These are phyloP conservation scores for Cutaneotrichosporon spelunceum DNA, from an alignment of 1,284 basidiomycete species.

Conservation along the genomic window DNA sequence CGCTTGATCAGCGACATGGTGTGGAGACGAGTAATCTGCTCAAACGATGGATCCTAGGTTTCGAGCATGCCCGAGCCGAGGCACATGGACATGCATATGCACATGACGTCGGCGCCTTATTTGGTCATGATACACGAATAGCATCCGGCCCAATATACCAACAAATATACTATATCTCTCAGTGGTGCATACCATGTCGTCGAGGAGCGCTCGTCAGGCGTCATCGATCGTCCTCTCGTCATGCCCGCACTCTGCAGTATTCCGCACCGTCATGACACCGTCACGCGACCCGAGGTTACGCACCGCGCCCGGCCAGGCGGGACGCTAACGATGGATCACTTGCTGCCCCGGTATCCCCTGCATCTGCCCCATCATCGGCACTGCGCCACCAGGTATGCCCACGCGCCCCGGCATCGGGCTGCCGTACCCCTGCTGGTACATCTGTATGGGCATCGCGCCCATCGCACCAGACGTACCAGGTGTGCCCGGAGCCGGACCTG, in stretches of 20 bases:
- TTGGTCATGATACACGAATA: not conserved
- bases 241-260: not conserved
- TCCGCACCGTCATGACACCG: no score
- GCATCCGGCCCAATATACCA: not conserved
- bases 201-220: no score
- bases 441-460: not conserved
- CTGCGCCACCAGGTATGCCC: not conserved
- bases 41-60: not conserved
- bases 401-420: not conserved
- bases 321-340: constrained; percentile 9
- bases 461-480: not conserved
- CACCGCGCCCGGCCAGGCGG: not conserved
- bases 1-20: not conserved
- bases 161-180: not conserved
- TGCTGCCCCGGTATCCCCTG: constrained; percentile 8
- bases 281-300: no score
- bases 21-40: not conserved
- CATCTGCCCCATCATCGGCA: constrained; percentile 4
- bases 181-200: not conserved
- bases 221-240: not conserved
- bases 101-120: not conserved
- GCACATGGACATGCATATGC: no score
- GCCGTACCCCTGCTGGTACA: constrained; percentile 1
- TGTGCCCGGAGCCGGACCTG: not conserved
- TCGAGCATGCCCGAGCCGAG: not conserved